Conservation (phyloP, 2,329 filamentous ascomycete species). For the Penicillium sp. region DNA sequence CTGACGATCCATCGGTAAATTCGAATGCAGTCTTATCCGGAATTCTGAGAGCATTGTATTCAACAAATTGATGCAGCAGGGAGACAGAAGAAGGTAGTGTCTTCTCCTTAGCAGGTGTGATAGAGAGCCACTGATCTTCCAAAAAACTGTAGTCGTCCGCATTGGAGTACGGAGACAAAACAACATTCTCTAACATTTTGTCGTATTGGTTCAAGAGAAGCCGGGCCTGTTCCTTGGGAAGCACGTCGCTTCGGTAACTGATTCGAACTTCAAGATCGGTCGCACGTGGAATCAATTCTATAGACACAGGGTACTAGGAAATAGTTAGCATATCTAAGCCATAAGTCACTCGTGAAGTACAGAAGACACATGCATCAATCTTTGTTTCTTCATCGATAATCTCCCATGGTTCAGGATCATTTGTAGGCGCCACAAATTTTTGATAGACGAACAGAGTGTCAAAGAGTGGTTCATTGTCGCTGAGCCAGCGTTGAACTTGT, state of each 20-base stretch:
- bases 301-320: constrained; percentile 65
- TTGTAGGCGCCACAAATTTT: constrained; percentile 46
- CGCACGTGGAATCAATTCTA: constrained; percentile 66
- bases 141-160: constrained; percentile 42
- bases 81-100: constrained; percentile 57
- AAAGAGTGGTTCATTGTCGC: constrained; percentile 65
- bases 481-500: constrained; percentile 69
- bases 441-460: constrained; percentile 86
- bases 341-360: neutral
- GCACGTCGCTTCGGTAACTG: constrained; percentile 61
- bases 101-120: constrained; percentile 59
- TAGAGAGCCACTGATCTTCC: constrained; percentile 52
- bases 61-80: constrained; percentile 76
- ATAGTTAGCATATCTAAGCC: constrained; percentile 10
- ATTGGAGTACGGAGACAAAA: constrained; percentile 47
- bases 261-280: constrained; percentile 60
- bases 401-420: constrained; percentile 52
- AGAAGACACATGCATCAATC: constrained; percentile 55
- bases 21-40: constrained; percentile 69
- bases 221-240: constrained; percentile 66
- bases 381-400: constrained; percentile 63
- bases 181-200: constrained; percentile 58
- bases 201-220: constrained; percentile 72
- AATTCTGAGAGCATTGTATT: constrained; percentile 54
- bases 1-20: constrained; percentile 62